Conservation (phyloP, 2,329 filamentous ascomycete species). For the Calonectria pteridis region DNA sequence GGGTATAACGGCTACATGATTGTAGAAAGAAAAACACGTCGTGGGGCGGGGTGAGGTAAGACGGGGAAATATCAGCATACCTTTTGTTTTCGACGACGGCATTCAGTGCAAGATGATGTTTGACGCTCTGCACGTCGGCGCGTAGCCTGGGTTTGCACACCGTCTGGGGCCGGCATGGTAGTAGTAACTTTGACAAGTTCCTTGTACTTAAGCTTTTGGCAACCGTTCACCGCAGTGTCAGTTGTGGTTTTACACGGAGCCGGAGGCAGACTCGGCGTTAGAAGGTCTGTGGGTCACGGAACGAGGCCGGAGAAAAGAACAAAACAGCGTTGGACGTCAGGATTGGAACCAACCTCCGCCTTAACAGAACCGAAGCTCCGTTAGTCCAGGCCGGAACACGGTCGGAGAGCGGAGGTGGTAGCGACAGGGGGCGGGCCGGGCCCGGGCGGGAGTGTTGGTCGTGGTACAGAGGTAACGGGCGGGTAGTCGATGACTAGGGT, state of each 20-base stretch:
- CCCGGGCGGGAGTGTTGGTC: slow-evolving; percentile 16
- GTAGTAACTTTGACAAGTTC: neutral
- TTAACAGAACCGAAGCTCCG: slow-evolving; percentile 25
- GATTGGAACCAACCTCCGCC: slow-evolving; percentile 24
- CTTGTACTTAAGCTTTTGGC: neutral
- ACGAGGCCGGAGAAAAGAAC: slow-evolving; percentile 8
- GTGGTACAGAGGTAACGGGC: slow-evolving; percentile 14
- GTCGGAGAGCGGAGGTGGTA: slow-evolving; percentile 26
- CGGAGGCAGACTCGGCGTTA: neutral
- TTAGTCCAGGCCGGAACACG: slow-evolving; percentile 20
- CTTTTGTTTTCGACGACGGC: slow-evolving; percentile 65
- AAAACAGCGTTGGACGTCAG: slow-evolving; percentile 12
- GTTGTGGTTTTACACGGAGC: neutral
- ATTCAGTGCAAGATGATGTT: slow-evolving; percentile 63
- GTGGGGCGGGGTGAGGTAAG: neutral
- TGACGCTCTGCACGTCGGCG: slow-evolving; percentile 42
- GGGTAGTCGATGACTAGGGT: slow-evolving; percentile 14
- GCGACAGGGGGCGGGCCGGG: slow-evolving; percentile 25
- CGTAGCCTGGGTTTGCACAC: slow-evolving; percentile 36
- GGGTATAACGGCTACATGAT: neutral
- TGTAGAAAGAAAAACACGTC: neutral
- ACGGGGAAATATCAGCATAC: slow-evolving; percentile 44
- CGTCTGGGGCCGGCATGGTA: slow-evolving; percentile 34
- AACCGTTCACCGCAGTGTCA: neutral
- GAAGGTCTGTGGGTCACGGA: neutral